Evolutionary conservation across 495 filamentous ascomycete species (phyloP).

Genomic region (Penicillium daleae): DNA sequence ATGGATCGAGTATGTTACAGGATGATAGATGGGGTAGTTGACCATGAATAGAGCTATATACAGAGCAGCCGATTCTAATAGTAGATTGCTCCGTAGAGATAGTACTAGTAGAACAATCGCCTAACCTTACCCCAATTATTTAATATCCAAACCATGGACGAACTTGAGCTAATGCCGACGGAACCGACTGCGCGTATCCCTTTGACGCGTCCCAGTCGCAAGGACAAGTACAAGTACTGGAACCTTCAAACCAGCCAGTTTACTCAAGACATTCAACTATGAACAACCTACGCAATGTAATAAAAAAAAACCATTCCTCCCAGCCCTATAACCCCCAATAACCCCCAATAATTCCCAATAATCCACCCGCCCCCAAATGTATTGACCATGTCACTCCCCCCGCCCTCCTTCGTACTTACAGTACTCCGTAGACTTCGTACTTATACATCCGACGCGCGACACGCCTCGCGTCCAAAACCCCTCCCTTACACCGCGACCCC

Average conservation of each 20-base stretch:
- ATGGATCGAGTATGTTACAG: not conserved
- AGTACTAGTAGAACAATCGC: not conserved
- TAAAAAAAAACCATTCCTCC: not conserved
- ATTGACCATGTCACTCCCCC: not conserved
- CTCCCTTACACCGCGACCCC: conserved; percentile 11
- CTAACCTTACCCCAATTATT: not conserved
- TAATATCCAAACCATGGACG: too few relatives aligned
- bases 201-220: conserved; percentile 21
- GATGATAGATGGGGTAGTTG: too few relatives aligned
- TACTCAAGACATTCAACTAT: not conserved
- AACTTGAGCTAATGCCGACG: not conserved
- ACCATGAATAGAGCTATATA: not conserved
- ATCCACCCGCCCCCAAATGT: not conserved
- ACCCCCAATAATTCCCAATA: not conserved
- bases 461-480: conserved; percentile 11
- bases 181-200: conserved; percentile 9
- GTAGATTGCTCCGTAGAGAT: too few relatives aligned
- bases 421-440: too few relatives aligned
- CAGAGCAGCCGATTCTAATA: too few relatives aligned
- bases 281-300: not conserved
- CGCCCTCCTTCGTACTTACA: not conserved
- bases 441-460: conserved; percentile 13
- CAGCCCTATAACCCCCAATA: not conserved
- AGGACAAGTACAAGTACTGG: too few relatives aligned
- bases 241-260: not conserved